phyloP scores from a whole-genome alignment of 768 basidiomycete genomes.

The Collybiopsis luxurians region DNA sequence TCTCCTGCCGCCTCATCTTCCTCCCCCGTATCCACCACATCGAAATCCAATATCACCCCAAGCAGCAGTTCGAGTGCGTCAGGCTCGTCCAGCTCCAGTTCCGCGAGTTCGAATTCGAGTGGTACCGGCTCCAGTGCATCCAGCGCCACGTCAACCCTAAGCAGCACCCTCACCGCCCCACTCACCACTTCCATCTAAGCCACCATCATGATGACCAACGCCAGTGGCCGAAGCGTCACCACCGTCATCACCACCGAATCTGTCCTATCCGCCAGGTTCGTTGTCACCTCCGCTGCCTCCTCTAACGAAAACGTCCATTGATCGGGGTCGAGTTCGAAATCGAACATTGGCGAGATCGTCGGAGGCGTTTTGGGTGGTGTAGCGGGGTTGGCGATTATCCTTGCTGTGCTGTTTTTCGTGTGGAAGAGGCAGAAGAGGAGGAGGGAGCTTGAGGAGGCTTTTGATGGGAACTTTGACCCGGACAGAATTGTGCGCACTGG shows the following conservation, averaged over 20 bases:
- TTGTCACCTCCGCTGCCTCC: too few species aligned
- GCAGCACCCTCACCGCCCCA: slow-evolving; percentile 1
- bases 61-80: too few species aligned
- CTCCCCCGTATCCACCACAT: slow-evolving; percentile 2
- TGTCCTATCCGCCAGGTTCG: too few species aligned
- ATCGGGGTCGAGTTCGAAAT: too few species aligned
- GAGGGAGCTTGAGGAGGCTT: too few species aligned
- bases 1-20: neutral
- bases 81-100: too few species aligned
- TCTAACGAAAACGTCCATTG: too few species aligned
- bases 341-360: slow-evolving; percentile 8
- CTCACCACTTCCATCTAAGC: neutral
- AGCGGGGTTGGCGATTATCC: neutral
- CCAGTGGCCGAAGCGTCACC: neutral
- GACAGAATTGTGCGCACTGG: too few species aligned
- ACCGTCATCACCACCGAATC: too few species aligned
- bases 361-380: slow-evolving; percentile 7
- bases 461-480: too few species aligned
- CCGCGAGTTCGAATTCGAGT: neutral
- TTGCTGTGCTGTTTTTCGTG: neutral
- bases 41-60: neutral
- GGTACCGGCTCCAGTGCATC: neutral
- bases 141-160: neutral
- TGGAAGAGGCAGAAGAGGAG: too few species aligned
- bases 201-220: neutral